Evolutionary conservation across 2,329 filamentous ascomycete genomes (phyloP), one percentile per base, ranked within the genome.

Genomic region (Dactylella cylindrospora): DNA sequence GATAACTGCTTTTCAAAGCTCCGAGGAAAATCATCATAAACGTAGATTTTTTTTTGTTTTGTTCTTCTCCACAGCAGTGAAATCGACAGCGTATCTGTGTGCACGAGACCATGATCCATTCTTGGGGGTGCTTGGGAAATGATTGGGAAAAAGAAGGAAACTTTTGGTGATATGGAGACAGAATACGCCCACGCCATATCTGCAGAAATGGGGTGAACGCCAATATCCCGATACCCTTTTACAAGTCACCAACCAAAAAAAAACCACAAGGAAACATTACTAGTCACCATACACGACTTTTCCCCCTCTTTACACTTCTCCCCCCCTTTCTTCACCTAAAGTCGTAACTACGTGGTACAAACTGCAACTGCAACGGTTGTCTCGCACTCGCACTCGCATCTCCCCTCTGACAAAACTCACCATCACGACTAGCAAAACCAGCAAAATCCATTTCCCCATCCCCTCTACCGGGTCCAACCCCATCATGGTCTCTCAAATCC

Each of bases 51-150:
- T 31, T n/a, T n/a, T n/a, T n/a, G n/a, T n/a, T n/a, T n/a, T n/a
- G 20, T 38, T 19, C 20, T 19, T 22, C 22, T 40, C 23, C 36
- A 40, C 23, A 32, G 28, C n/a, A 29, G 33, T 22, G 26, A 19
- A 31, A 28, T 6, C 38, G 13, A 28, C 17, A 17, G 15, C 12
- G 23, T 31, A 13, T 43, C 31, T 44, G 26, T 40, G 52, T 36
- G 33, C 52, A 57, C 52, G 52, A 57, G 52, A 57, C 46, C 44
- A 43, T 41, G 26, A 23, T 38, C 52, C 38, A 15, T 36, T 43
- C 50, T 29, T 28, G 52, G 52, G 44, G 36, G 33, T 38, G 38
- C 25, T 36, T 39, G 22, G 41, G 35, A 10, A 22, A 25, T 35
- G 12, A 41, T 28, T 5, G 13, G 35, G 29, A 19, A 28, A 39